phyloP scores from a whole-genome alignment of 345 rosid genomes.

The Firmiana major region DNA sequence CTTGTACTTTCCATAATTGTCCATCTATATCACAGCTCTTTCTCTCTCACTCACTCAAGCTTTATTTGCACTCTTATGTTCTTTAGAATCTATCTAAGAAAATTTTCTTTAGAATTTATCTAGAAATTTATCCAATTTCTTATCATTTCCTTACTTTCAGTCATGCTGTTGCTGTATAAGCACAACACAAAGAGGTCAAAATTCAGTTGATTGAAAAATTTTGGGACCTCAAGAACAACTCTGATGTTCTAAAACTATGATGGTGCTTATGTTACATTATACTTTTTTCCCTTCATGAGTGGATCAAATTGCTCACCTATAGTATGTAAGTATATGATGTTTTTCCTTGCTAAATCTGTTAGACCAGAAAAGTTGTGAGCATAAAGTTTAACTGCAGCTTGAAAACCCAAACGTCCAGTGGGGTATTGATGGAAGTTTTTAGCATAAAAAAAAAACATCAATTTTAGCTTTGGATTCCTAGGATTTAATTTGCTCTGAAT shows the following conservation, averaged over 20 bases:
- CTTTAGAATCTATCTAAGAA: conserved; percentile 1
- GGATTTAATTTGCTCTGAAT: not conserved
- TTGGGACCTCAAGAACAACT: conserved; percentile 2
- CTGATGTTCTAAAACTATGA: not conserved
- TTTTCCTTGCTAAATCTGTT: not conserved
- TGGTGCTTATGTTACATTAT: not conserved
- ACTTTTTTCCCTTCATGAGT: not conserved
- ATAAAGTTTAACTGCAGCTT: conserved; percentile 7
- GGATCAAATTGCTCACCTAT: not conserved
- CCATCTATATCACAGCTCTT: not conserved
- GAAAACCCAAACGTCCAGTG: not conserved
- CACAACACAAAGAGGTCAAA: not conserved
- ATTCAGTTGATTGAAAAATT: not conserved
- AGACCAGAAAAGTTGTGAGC: not conserved
- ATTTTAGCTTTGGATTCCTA: not conserved
- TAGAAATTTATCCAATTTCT: not conserved
- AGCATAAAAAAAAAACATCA: not conserved
- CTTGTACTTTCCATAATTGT: not conserved
- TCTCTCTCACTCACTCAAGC: not conserved
- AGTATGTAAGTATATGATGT: not conserved
- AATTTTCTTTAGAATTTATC: not conserved
- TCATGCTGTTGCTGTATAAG: not conserved
- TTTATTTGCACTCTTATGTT: not conserved
- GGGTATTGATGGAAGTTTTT: not conserved
- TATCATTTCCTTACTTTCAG: not conserved